phyloP scores from a whole-genome alignment of 768 basidiomycete species.

The Auricularia heimuer region DNA sequence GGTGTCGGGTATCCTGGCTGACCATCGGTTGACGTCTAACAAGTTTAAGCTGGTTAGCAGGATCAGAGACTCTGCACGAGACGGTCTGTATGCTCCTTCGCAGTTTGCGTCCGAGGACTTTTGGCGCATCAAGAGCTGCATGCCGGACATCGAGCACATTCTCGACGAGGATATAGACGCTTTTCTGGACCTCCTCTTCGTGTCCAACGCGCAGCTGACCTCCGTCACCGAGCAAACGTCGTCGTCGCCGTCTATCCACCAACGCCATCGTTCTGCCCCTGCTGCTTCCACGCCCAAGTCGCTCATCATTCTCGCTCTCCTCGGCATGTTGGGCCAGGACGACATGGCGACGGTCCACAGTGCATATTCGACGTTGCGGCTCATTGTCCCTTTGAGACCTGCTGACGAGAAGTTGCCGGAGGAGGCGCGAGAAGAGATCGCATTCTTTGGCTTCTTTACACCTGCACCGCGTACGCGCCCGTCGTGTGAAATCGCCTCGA shows the following conservation, averaged over 20 bases:
- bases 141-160: constrained; percentile 46
- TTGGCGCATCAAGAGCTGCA: constrained; percentile 76
- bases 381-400: constrained; percentile 33
- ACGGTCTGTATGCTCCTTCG: constrained; percentile 27
- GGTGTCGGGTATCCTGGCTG: constrained; percentile 44
- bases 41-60: constrained; percentile 70
- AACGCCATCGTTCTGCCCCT: background rate
- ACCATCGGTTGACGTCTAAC: constrained; percentile 52
- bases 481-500: background rate
- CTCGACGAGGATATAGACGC: constrained; percentile 61
- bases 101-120: constrained; percentile 56
- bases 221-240: background rate
- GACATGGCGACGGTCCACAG: constrained; percentile 38
- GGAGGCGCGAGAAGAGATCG: background rate
- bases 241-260: background rate
- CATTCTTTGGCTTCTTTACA: background rate
- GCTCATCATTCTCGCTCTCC: constrained; percentile 39
- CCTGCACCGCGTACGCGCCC: background rate
- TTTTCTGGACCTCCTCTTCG: constrained; percentile 55
- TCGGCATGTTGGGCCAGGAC: constrained; percentile 48
- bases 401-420: background rate
- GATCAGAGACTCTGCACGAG: constrained; percentile 40
- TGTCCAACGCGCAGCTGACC: constrained; percentile 20
- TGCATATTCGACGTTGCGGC: constrained; percentile 59
- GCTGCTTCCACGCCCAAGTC: background rate